Evolutionary conservation across 164 flowering plant species (phyloP).

Genomic region (Annona squamosa): DNA sequence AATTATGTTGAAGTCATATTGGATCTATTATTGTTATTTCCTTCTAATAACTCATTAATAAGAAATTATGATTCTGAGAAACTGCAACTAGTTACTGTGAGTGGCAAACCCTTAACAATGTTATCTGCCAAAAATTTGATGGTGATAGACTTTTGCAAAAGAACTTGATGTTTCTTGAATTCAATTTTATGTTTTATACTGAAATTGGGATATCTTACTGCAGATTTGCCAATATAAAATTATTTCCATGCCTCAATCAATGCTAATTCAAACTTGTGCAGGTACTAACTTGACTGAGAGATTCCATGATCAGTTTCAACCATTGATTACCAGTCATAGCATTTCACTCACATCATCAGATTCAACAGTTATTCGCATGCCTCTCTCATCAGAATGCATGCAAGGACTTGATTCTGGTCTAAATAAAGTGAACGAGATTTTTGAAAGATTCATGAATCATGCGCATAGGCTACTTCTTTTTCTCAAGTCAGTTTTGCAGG

Average conservation of each 20-base stretch:
- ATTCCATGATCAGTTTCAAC: conserved; percentile 81
- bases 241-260: background rate
- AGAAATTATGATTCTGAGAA: background rate
- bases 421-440: conserved; percentile 39
- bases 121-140: too few relatives aligned
- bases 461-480: conserved; percentile 62
- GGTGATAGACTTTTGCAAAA: too few relatives aligned
- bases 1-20: too few relatives aligned
- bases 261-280: conserved; percentile 18
- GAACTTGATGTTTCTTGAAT: too few relatives aligned
- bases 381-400: conserved; percentile 66
- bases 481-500: conserved; percentile 86
- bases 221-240: background rate
- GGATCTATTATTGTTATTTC: background rate
- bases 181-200: too few relatives aligned
- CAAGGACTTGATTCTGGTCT: conserved; percentile 49
- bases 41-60: background rate
- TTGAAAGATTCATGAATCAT: conserved; percentile 59
- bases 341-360: conserved; percentile 52
- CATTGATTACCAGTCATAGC: conserved; percentile 60
- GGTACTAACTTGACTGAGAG: conserved; percentile 75
- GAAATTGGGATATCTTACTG: background rate
- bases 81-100: too few relatives aligned
- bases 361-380: conserved; percentile 84
- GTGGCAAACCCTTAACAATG: too few relatives aligned